Evolutionary conservation across 352 stramenopile genomes (phyloP), one percentile per base, ranked within the genome.

Genomic region (Phytophthora fragariaefolia): DNA sequence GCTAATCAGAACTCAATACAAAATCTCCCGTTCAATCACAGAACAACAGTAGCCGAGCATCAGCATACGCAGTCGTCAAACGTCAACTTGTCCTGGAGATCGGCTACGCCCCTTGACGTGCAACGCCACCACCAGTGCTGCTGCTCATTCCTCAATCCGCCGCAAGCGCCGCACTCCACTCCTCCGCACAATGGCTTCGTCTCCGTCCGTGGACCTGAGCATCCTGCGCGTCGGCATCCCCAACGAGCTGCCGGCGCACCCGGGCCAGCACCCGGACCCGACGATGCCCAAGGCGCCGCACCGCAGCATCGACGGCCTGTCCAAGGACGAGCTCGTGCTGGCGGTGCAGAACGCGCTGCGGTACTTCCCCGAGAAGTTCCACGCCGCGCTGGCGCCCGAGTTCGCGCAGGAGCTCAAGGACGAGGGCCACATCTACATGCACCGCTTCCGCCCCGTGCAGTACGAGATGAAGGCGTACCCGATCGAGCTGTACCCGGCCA

Each of bases 361-460:
- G 20, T 97, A 97, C 81, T 97, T 97, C 63, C 86, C 87, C 4
- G 57, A 65, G 40, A 63, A 87, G 23, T 77, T 83, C 61, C 89
- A 97, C 68, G 78, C 69, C 20, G 60, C 71, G 34, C 69, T 97
- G 40, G 82, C 85, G 42, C 75, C 85, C 18, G 89, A 97, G 63
- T 97, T 97, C 60, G 82, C 89, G 18, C 78, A 96, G 59, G 89
- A 97, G 66, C 81, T 96, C 46, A 85, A 92, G 62, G 89, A 90
- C 38, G 87, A 95, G 58, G 89, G 90, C 27, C 90, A 96, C 74
- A 95, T 97, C 73, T 97, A 96, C 82, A 97, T 97, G 90, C 87
- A 96, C 65, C 82, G 79, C 58, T 96, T 92, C 70, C 84, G 88
- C 9, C 90, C 90, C 12, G 83, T 77, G 24, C 73, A 81, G 66